Evolutionary conservation across 179 eudicot species (phyloP).

Genomic region (Gypsophila paniculata): DNA sequence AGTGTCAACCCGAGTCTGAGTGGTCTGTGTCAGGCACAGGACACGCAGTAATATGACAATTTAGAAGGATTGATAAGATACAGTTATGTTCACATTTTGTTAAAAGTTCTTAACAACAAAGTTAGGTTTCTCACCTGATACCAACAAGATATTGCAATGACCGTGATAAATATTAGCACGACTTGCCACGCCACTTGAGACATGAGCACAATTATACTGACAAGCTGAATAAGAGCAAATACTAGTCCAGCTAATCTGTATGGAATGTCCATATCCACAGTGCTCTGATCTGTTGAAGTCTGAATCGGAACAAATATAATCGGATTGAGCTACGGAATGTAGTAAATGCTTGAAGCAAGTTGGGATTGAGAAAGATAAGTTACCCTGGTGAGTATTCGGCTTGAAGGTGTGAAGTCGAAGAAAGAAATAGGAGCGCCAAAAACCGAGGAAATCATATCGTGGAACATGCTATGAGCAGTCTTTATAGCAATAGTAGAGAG

Average conservation of each 20-base stretch:
- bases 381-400: conserved; percentile 79
- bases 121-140: conserved; percentile 57
- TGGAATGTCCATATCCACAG: conserved; percentile 79
- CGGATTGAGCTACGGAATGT: background rate
- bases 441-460: conserved; percentile 59
- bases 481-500: conserved; percentile 77
- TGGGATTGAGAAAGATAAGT: background rate
- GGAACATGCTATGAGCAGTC: conserved; percentile 61
- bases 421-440: conserved; percentile 79
- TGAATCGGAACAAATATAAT: conserved; percentile 22
- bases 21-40: too few species aligned
- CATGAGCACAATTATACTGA: conserved; percentile 71
- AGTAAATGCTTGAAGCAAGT: background rate
- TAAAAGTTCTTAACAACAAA: background rate
- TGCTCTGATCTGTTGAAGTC: conserved; percentile 91
- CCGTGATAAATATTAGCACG: conserved; percentile 51
- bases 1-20: too few species aligned
- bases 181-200: conserved; percentile 73
- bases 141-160: conserved; percentile 62
- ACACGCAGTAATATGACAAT: background rate
- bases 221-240: conserved; percentile 77
- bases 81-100: background rate
- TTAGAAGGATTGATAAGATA: too few species aligned
- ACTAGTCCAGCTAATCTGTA: conserved; percentile 87
- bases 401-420: conserved; percentile 82